These are phyloP conservation scores for Arthrobotrys conoides DNA, from an alignment of 2,329 filamentous ascomycete species.

Conservation along the genomic window DNA sequence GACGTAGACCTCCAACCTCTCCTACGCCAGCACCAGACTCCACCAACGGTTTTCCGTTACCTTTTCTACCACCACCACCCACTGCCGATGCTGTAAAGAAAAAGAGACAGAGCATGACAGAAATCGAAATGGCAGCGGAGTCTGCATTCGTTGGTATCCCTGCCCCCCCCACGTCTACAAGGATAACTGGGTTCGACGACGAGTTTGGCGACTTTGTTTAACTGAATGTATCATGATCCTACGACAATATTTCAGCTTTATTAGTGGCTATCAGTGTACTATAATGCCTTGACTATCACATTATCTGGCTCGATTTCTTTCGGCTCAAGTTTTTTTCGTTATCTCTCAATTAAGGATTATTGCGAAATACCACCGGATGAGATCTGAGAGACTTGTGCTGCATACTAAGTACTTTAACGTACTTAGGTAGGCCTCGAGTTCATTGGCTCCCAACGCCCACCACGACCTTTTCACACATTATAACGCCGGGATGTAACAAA, in stretches of 20 bases:
- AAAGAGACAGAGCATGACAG: conserved; percentile 72
- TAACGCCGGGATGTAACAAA: conserved; percentile 1
- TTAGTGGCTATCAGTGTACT: conserved; percentile 33
- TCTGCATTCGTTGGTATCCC: conserved; percentile 53
- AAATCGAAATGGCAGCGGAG: conserved; percentile 52
- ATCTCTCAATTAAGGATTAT: not conserved
- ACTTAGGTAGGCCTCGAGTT: too few relatives aligned
- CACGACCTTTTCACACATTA: not conserved
- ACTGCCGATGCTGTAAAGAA: conserved; percentile 75
- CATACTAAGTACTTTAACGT: too few relatives aligned
- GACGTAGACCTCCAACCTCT: conserved; percentile 62
- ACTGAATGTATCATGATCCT: conserved; percentile 18
- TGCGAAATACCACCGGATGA: not conserved
- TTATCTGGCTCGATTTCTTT: conserved; percentile 8
- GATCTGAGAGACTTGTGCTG: not conserved
- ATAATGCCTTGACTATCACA: conserved; percentile 41
- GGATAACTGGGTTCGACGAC: conserved; percentile 85
- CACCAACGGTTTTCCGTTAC: conserved; percentile 77
- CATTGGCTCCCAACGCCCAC: not conserved
- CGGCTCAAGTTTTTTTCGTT: conserved; percentile 4
- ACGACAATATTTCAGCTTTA: conserved; percentile 11
- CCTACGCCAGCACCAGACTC: conserved; percentile 65
- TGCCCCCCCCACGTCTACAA: conserved; percentile 67
- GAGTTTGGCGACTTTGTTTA: conserved; percentile 87
- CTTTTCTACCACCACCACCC: conserved; percentile 78